Base-by-base conservation (phyloP, 75 land plant species). In the Gnetum montanum region DNA sequence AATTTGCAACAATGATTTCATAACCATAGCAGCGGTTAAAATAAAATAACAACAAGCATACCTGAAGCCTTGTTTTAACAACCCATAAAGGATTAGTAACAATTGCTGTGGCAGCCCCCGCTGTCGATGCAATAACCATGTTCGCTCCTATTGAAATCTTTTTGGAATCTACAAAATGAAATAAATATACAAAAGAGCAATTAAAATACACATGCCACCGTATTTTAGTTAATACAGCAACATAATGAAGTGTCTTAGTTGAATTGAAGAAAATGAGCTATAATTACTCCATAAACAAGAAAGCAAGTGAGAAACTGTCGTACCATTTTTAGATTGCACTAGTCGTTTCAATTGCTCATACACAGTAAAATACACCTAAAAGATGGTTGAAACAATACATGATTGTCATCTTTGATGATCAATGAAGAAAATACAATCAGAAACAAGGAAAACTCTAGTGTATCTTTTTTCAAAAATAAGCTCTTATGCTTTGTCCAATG, bases 31-130 rank as follows among this genome's bases (percentile, higher is more conserved):
- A n/a, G n/a, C n/a, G n/a, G n/a, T n/a, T n/a, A n/a, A n/a, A n/a
- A n/a, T n/a, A n/a, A n/a, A n/a, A 41, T 12, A 33, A 31, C 10
- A 53, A 0, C 16, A 2, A 1, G 34, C 70, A 36, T 59, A 84
- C 99, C 69, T 95, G 99, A 51, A 95, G 65, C 53, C 99, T 80
- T 26, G 99, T 95, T 65, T 95, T 95, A n/a, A 95, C 99, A 59
- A 95, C 99, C 99, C 99, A 95, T 27, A 95, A 65, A 43, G 99
- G 91, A 70, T 90, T 95, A 7, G 99, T 95, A 12, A 74, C 83
- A 61, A 86, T 72, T 6, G 86, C 77, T 25, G 99, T 95, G 26
- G 92, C 92, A 49, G 83, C 86, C 57, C 99, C 99, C 61, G 99
- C 99, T 67, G 84, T 92, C 53, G 88, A 68, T 43, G 99, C 99